Evolutionary conservation across 2,329 filamentous ascomycete species (phyloP).

Genomic region (Neofusicoccum parvum): DNA sequence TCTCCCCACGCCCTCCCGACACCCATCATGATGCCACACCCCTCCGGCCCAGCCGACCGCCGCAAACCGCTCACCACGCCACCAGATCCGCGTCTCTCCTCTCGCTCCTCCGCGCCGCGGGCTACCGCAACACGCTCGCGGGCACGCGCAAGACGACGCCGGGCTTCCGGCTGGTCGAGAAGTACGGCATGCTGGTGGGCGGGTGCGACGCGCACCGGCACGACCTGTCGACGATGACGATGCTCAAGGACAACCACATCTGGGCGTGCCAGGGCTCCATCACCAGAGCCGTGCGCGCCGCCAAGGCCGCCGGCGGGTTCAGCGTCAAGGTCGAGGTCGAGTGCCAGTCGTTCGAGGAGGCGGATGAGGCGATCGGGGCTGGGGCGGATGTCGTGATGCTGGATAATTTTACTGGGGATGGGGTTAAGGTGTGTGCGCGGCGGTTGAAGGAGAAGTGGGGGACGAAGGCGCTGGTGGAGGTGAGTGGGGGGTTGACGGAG

Average conservation of each 20-base stretch:
- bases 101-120: constrained; percentile 57
- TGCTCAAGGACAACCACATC: constrained; percentile 99
- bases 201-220: constrained; percentile 90
- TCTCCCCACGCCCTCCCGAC: neutral
- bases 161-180: constrained; percentile 92
- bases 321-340: constrained; percentile 95
- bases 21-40: neutral
- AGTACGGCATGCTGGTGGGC: constrained; percentile 95
- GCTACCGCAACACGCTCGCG: constrained; percentile 82
- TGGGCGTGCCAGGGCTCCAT: constrained; percentile 86
- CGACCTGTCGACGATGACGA: constrained; percentile 88
- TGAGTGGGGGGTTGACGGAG: constrained; percentile 84
- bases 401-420: constrained; percentile 87
- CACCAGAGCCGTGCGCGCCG: constrained; percentile 79
- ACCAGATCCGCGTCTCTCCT: constrained; percentile 50
- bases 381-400: constrained; percentile 97
- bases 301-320: constrained; percentile 83
- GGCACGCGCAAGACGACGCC: constrained; percentile 97
- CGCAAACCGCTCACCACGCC: neutral
- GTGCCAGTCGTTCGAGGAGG: constrained; percentile 83
- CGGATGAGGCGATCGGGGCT: constrained; percentile 85
- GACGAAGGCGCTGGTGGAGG: constrained; percentile 73
- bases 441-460: constrained; percentile 80
- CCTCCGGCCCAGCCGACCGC: neutral
- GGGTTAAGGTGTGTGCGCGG: constrained; percentile 72